phyloP scores from a whole-genome alignment of 495 filamentous ascomycete species.

The Penicillium antarcticum region DNA sequence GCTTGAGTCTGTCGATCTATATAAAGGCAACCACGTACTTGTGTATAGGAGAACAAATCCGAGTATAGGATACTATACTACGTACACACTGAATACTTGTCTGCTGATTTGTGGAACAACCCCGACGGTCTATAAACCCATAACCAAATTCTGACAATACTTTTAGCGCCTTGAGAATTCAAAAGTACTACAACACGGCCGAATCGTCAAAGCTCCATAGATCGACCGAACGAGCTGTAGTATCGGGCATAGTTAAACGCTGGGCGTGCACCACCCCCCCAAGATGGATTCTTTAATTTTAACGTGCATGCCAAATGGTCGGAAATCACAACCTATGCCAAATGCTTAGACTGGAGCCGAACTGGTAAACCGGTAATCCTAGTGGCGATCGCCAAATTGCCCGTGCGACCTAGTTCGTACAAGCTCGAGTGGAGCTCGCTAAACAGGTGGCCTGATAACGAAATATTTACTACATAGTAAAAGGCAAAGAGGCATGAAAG shows the following conservation, averaged over 20 bases:
- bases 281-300: constrained; percentile 23
- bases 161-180: not conserved
- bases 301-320: constrained; percentile 8
- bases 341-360: not conserved
- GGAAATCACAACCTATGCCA: not conserved
- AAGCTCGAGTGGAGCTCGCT: constrained; percentile 5
- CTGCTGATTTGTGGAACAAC: constrained; percentile 10
- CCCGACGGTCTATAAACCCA: not conserved
- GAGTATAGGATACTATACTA: no score
- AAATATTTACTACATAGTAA: no score
- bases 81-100: no score
- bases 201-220: no score
- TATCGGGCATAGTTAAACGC: constrained; percentile 14
- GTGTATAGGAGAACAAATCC: no score
- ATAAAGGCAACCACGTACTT: no score
- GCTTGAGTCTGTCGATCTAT: no score
- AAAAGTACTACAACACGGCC: not conserved
- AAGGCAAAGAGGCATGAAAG: not conserved
- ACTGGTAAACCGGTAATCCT: constrained; percentile 28
- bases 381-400: constrained; percentile 33
- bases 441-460: no score
- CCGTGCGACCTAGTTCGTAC: constrained; percentile 13
- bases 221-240: no score
- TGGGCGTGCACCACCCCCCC: constrained; percentile 17
- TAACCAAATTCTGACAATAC: not conserved